A percentile compares a stretch with the other conserved stretches of the same genome.
These are phyloP conservation scores for Eimeria praecox DNA, from an alignment of 169 alveolate species.

Conservation along the genomic window DNA sequence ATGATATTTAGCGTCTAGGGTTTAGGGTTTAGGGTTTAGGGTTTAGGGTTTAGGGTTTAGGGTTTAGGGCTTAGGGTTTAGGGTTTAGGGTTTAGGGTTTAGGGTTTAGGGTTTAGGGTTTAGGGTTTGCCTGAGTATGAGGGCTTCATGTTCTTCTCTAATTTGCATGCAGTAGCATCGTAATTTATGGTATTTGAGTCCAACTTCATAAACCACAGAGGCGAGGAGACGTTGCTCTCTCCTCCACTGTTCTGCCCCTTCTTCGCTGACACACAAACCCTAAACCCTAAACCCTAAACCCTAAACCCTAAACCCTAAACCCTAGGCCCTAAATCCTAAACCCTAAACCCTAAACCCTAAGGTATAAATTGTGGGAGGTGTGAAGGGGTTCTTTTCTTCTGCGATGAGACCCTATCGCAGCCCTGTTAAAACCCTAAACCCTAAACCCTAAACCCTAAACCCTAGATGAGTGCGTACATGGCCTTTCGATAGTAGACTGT, in stretches of 20 bases:
- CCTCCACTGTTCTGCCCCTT: conserved; percentile 43
- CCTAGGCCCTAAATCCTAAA: neutral
- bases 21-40: no score
- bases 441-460: neutral
- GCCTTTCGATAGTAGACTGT: conserved; percentile 62
- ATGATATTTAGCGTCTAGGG: no score
- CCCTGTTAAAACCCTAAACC: neutral
- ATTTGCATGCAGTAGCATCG: conserved; percentile 74
- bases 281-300: no score
- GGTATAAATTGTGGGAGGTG: no score
- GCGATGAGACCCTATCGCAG: no score
- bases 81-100: no score
- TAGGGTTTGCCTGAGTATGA: conserved; percentile 48
- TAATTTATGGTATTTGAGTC: conserved; percentile 43
- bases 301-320: conserved; percentile 12
- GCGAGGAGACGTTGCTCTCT: conserved; percentile 65
- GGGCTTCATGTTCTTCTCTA: conserved; percentile 73
- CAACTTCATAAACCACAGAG: conserved; percentile 60
- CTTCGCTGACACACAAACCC: conserved; percentile 47
- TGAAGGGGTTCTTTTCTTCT: no score
- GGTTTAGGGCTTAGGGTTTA: no score
- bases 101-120: no score
- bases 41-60: no score
- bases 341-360: neutral
- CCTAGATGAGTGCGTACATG: neutral